A percentile compares a stretch with the other conserved stretches of the same genome.
phyloP scores from a whole-genome alignment of 169 alveolate species.

The Plasmodium ovale region DNA sequence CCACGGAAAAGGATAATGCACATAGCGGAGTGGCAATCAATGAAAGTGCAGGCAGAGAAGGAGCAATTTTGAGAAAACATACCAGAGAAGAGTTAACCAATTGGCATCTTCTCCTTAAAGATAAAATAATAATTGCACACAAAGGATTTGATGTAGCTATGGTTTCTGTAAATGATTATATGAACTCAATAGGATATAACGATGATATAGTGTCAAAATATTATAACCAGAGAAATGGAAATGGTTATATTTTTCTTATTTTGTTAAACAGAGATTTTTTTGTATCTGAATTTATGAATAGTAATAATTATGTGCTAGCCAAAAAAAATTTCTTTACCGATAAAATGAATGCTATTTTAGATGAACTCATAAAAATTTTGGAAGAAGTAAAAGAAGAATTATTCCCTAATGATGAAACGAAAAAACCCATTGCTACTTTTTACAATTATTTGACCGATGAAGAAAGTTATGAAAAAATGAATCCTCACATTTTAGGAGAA shows the following conservation, averaged over 20 bases:
- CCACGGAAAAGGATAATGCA: too few species aligned
- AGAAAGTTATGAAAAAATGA: constrained; percentile 16
- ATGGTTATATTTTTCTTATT: constrained; percentile 34
- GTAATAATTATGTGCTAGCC: constrained; percentile 6
- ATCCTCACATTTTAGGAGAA: constrained; percentile 63
- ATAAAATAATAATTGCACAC: not conserved
- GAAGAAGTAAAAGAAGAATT: constrained; percentile 8
- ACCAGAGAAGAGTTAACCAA: not conserved
- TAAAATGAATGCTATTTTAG: constrained; percentile 8
- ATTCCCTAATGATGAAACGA: constrained; percentile 19
- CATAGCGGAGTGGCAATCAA: too few species aligned
- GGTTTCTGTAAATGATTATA: constrained; percentile 34
- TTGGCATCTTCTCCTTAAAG: constrained; percentile 12
- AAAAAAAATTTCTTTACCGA: constrained; percentile 12
- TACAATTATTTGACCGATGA: constrained; percentile 29
- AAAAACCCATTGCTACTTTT: constrained; percentile 8
- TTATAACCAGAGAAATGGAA: constrained; percentile 10
- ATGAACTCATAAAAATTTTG: not conserved
- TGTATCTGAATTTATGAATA: constrained; percentile 26
- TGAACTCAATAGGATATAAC: constrained; percentile 12
- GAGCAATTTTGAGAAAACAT: not conserved
- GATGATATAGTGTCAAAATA: constrained; percentile 1
- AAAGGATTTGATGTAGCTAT: constrained; percentile 37
- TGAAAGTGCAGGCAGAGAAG: not conserved
- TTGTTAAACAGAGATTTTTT: constrained; percentile 33